A percentile compares a stretch with the other conserved stretches of the same genome.
Evolutionary conservation across 2,329 filamentous ascomycete species (phyloP).

Genomic region (Metarhizium rileyi): DNA sequence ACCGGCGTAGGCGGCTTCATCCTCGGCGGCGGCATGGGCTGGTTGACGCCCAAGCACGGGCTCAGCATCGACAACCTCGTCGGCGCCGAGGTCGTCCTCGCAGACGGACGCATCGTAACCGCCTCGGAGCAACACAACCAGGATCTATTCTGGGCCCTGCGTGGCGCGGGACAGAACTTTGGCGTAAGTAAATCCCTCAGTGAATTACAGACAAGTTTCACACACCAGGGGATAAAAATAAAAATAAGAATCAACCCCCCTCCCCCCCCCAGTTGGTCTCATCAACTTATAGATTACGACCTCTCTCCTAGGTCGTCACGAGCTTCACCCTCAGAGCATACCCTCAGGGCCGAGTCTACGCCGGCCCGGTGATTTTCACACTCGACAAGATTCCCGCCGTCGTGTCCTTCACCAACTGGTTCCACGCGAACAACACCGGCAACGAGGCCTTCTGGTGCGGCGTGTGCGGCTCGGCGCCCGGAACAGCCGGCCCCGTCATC

Average conservation of each 20-base stretch:
- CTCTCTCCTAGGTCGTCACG: constrained; percentile 17
- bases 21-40: constrained; percentile 49
- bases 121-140: constrained; percentile 32
- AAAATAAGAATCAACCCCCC: too few species aligned
- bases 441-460: constrained; percentile 11
- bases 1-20: constrained; percentile 52
- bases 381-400: constrained; percentile 17
- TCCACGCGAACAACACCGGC: constrained; percentile 17
- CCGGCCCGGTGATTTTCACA: constrained; percentile 18
- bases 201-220: too few species aligned
- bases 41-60: constrained; percentile 43
- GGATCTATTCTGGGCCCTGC: constrained; percentile 32
- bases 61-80: constrained; percentile 34
- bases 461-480: constrained; percentile 22
- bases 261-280: too few species aligned
- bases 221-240: too few species aligned
- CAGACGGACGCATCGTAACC: constrained; percentile 24
- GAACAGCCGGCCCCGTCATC: background rate
- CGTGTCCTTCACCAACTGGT: constrained; percentile 20
- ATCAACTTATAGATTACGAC: too few species aligned
- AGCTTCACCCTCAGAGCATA: constrained; percentile 25
- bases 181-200: too few species aligned
- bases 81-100: constrained; percentile 28
- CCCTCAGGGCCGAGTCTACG: constrained; percentile 22
- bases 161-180: constrained; percentile 32